A percentile compares a stretch with the other conserved stretches of the same genome.
Conservation (phyloP, 164 flowering plant genomes). For the Piper longum region DNA sequence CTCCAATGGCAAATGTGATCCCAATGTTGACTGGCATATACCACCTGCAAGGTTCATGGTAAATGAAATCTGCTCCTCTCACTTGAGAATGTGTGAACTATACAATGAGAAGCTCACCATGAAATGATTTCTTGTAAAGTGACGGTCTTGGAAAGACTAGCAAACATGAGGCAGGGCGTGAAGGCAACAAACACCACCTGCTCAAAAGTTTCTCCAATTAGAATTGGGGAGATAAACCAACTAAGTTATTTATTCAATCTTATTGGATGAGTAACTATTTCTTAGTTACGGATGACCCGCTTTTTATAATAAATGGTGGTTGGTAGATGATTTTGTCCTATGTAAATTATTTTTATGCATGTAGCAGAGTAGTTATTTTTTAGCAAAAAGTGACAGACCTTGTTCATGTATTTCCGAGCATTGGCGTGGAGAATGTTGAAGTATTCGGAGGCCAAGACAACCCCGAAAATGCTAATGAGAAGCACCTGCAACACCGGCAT, state of each 20-base stretch:
- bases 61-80: not conserved
- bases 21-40: conserved; percentile 90
- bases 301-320: too few relatives aligned
- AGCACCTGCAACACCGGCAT: conserved; percentile 75
- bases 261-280: too few relatives aligned
- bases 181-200: too few relatives aligned
- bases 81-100: too few relatives aligned
- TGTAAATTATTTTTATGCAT: too few relatives aligned
- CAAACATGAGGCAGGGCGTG: conserved; percentile 57
- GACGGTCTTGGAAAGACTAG: conserved; percentile 66
- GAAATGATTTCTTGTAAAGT: conserved; percentile 70
- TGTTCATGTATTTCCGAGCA: conserved; percentile 56
- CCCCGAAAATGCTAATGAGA: conserved; percentile 55
- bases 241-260: too few relatives aligned
- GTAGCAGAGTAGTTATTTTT: too few relatives aligned
- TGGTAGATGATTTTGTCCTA: too few relatives aligned
- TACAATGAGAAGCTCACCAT: conserved; percentile 31
- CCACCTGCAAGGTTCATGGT: conserved; percentile 44
- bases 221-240: too few relatives aligned
- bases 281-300: too few relatives aligned
- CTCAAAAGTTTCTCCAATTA: too few relatives aligned
- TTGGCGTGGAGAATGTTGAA: conserved; percentile 48
- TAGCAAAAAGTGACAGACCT: conserved; percentile 22
- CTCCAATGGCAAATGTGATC: conserved; percentile 60
- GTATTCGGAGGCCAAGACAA: conserved; percentile 51